A percentile compares a stretch with the other conserved stretches of the same genome.
These are phyloP conservation scores for Tricholoma bakamatsutake DNA, from an alignment of 768 basidiomycete genomes.

Conservation along the genomic window DNA sequence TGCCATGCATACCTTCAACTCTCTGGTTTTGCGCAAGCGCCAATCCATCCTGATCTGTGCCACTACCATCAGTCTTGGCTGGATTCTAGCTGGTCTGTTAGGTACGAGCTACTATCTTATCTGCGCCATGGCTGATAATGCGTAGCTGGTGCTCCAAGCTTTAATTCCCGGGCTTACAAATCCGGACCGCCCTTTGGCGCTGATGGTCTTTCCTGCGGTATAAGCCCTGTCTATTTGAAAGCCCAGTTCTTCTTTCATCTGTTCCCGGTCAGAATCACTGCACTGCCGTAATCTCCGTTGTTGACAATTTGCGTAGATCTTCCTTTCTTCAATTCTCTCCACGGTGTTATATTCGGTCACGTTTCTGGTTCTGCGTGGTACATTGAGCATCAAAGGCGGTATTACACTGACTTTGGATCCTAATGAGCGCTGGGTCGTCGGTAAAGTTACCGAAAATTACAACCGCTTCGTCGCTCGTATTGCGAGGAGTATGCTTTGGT, in stretches of 20 bases:
- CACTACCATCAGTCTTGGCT: conserved; percentile 42
- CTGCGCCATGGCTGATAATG: background rate
- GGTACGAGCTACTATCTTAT: conserved; percentile 32
- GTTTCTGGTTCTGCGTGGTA: conserved; percentile 60
- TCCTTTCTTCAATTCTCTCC: conserved; percentile 50
- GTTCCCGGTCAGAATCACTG: conserved; percentile 45
- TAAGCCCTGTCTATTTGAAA: conserved; percentile 35
- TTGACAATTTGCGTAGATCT: conserved; percentile 35
- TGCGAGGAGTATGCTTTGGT: conserved; percentile 69
- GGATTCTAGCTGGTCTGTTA: conserved; percentile 41
- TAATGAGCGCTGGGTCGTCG: conserved; percentile 36
- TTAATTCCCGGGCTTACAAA: conserved; percentile 14
- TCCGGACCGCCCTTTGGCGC: conserved; percentile 45
- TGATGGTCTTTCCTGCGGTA: conserved; percentile 45
- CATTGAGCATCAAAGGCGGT: conserved; percentile 44
- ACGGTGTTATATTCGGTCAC: conserved; percentile 53
- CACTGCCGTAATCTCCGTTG: background rate
- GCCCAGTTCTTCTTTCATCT: conserved; percentile 49
- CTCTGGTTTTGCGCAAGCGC: conserved; percentile 52
- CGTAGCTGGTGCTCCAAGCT: conserved; percentile 32
- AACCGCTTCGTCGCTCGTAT: conserved; percentile 57
- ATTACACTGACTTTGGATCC: conserved; percentile 45
- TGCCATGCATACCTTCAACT: conserved; percentile 62
- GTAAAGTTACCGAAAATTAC: conserved; percentile 39
- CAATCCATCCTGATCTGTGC: conserved; percentile 45